Base-by-base conservation (phyloP, 345 rosid genomes). In the Cochlearia excelsa region DNA sequence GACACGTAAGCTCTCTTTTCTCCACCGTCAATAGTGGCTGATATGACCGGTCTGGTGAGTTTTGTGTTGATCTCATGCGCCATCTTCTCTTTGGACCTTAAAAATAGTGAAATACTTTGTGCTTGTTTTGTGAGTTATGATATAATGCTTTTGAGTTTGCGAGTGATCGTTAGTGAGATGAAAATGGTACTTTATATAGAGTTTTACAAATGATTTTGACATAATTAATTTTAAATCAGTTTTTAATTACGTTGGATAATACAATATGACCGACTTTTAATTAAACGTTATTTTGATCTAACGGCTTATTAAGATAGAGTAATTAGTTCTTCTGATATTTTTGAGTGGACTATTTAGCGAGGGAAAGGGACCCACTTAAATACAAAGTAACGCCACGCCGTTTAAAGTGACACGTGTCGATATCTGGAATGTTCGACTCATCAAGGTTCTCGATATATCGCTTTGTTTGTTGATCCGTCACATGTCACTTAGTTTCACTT, bases 1-100 rank as follows among this genome's bases (percentile, higher is more conserved):
- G 90, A 79, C 7, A 86, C 79, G 30, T 70, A 81, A 6, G 78
- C 84, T 46, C 75, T 68, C 29, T 62, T 67, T 7, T 61, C 72
- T 52, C 72, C 66, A 1, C 50, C 57, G 57, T 66, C n/a, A 41
- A 26, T 50, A 43, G 74, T 9, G 68, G 46, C 37, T 54, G 65
- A 9, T 44, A 46, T 9, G n/a, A 33, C 37, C 0, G 62, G 55
- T 26, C 43, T 35, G 56, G 58, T 61, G 7, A 54, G 51, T 48
- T 69, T 61, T 51, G 6, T 54, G 57, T 61, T 50, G 57, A 48
- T 61, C 52, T 61, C 68, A 42, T 48, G 51, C 33, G 63, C 68
- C 73, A 69, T 69, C 63, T 54, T 69, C 9, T 34, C 27, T 60
- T 57, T 9, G 4, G 7, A 16, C 40, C 44, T 1, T 4, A 27